Conservation (phyloP, 352 stramenopile species). For the Phytopythium aichiense region DNA sequence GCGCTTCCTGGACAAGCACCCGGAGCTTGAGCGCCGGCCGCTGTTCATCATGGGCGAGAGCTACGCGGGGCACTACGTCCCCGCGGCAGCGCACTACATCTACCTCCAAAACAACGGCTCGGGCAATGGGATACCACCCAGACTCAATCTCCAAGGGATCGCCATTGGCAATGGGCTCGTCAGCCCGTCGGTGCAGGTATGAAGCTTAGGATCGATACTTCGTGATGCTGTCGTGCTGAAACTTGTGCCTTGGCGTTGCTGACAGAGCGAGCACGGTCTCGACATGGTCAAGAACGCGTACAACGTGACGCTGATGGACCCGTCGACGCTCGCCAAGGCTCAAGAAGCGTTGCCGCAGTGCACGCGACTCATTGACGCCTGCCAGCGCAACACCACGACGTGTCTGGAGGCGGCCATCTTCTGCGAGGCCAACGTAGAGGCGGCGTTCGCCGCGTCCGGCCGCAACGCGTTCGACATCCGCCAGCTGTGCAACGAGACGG, state of each 20-base stretch:
- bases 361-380: slow-evolving; percentile 23
- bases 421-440: slow-evolving; percentile 19
- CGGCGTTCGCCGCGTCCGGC: slow-evolving; percentile 11
- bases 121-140: neutral
- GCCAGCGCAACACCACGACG: slow-evolving; percentile 17
- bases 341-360: slow-evolving; percentile 21
- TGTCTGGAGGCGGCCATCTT: slow-evolving; percentile 21
- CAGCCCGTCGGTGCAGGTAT: slow-evolving; percentile 32
- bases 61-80: slow-evolving; percentile 52
- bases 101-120: slow-evolving; percentile 34
- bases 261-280: slow-evolving; percentile 23
- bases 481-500: slow-evolving; percentile 20
- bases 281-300: slow-evolving; percentile 66
- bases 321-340: slow-evolving; percentile 17
- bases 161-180: slow-evolving; percentile 55
- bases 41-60: slow-evolving; percentile 58
- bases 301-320: slow-evolving; percentile 39
- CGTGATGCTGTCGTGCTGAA: neutral
- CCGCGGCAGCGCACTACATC: slow-evolving; percentile 47
- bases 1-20: slow-evolving; percentile 39
- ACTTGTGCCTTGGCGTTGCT: neutral
- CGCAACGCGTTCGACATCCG: slow-evolving; percentile 65
- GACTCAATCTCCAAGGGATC: slow-evolving; percentile 44
- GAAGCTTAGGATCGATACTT: neutral
- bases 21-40: slow-evolving; percentile 31